Base-by-base conservation (phyloP, 2,329 filamentous ascomycete species). In the Xylaria sp. region DNA sequence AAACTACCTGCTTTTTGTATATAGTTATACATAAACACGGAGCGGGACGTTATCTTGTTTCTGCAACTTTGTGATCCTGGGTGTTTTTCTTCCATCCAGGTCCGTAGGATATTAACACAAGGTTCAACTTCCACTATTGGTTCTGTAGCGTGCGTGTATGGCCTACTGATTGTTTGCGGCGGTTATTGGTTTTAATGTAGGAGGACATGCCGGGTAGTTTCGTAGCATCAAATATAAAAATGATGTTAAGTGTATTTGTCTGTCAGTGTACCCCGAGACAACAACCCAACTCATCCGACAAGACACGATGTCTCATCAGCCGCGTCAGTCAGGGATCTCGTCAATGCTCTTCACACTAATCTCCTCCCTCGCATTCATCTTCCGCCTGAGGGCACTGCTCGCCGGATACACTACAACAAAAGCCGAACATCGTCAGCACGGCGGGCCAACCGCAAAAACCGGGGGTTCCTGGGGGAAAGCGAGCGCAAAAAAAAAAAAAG, bases 281-380 rank as follows among this genome's bases (percentile, higher is more conserved):
- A 29, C 16, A 42, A 26, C 26, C 22, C 13, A 39, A 43, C 24
- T 7, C 16, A 42, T 20, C n/a, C 22, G 29, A n/a, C n/a, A n/a
- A n/a, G n/a, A n/a, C n/a, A n/a, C n/a, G n/a, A n/a, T n/a, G n/a
- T n/a, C n/a, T n/a, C n/a, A n/a, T n/a, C n/a, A n/a, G n/a, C n/a
- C n/a, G n/a, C 11, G 29, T 52, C 22, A 50, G 29, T 38, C 42
- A 37, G 43, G 44, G 20, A 59, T 48, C 26, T 50, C 44, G 21
- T 48, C 39, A 20, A 48, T 52, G 22, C 26, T 55, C 34, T 39
- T 39, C 16, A 54, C 39, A n/a, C 40, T 44, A 29, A 56, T 52
- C 34, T 51, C 53, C 17, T 24, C 29, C 13, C 44, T 50, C n/a
- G 45, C 50, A 7, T 57, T 57, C 39, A 60, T 55, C 38, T 50